phyloP scores from a whole-genome alignment of 139 green algal genomes.

The Chlorella sp. region DNA sequence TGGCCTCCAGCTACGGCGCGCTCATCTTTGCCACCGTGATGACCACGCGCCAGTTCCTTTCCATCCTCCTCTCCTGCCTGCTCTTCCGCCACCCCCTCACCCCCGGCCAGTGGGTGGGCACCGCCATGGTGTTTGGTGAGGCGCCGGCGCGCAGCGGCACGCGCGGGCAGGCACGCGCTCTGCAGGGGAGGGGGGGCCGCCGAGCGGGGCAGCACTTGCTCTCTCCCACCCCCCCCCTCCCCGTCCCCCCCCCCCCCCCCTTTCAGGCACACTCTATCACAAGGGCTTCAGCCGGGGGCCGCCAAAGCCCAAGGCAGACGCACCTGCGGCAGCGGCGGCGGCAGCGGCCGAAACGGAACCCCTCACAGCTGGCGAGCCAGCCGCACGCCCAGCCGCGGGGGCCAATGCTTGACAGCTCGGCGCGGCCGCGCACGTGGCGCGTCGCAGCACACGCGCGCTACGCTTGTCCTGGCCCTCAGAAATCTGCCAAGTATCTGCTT shows the following conservation, averaged over 20 bases:
- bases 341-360: too few relatives aligned
- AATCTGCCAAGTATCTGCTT: too few relatives aligned
- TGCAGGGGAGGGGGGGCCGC: neutral
- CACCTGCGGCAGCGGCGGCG: too few relatives aligned
- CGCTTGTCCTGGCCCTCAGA: too few relatives aligned
- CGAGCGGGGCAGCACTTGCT: neutral
- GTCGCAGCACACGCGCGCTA: too few relatives aligned
- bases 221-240: neutral
- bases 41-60: slow-evolving; percentile 92
- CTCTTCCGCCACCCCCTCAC: slow-evolving; percentile 85
- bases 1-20: slow-evolving; percentile 33
- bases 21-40: slow-evolving; percentile 94
- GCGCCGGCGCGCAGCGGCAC: too few relatives aligned
- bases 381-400: too few relatives aligned
- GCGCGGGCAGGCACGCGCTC: too few relatives aligned
- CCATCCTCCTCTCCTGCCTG: slow-evolving; percentile 87
- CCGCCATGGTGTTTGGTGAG: slow-evolving; percentile 60
- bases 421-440: too few relatives aligned
- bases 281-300: slow-evolving; percentile 47
- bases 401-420: too few relatives aligned
- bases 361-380: too few relatives aligned
- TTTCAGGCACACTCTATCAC: slow-evolving; percentile 53
- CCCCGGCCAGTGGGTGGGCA: slow-evolving; percentile 62
- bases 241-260: neutral
- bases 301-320: neutral